Percentiles rank a stretch among this genome's conserved stretches.
These are phyloP conservation scores for Gossypium rotundifolium DNA, from an alignment of 345 rosid species.

Conservation along the genomic window DNA sequence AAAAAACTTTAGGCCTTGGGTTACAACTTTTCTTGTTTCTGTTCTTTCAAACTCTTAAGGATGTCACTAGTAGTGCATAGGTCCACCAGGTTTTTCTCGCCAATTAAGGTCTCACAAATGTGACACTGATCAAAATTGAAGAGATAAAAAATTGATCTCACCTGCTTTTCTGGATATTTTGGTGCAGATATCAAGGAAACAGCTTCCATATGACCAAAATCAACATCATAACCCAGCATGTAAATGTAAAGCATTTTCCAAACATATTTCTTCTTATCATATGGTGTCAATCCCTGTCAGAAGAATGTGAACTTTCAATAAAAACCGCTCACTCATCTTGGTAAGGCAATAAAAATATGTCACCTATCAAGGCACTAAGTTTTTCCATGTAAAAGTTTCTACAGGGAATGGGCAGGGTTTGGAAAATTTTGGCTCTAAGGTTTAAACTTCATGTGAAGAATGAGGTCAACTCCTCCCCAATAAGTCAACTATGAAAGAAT, in stretches of 20 bases:
- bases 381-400: neutral
- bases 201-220: conserved; percentile 99
- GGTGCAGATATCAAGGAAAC: conserved; percentile 99
- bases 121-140: neutral
- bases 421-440: neutral
- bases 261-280: conserved; percentile 99
- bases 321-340: neutral
- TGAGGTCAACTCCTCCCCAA: neutral
- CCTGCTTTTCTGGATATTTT: conserved; percentile 99
- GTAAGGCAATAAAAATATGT: neutral
- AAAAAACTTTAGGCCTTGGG: neutral
- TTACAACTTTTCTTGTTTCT: neutral
- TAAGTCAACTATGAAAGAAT: neutral
- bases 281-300: conserved; percentile 77
- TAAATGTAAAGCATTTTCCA: conserved; percentile 98
- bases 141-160: conserved; percentile 17
- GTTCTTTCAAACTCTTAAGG: neutral
- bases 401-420: too few species aligned
- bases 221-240: conserved; percentile 98
- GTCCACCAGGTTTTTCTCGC: neutral
- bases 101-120: neutral
- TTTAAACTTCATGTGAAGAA: neutral
- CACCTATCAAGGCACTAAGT: neutral
- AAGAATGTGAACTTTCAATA: conserved; percentile 17
- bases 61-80: neutral